phyloP scores from a whole-genome alignment of 169 alveolate genomes.

The Miamiensis avidus region DNA sequence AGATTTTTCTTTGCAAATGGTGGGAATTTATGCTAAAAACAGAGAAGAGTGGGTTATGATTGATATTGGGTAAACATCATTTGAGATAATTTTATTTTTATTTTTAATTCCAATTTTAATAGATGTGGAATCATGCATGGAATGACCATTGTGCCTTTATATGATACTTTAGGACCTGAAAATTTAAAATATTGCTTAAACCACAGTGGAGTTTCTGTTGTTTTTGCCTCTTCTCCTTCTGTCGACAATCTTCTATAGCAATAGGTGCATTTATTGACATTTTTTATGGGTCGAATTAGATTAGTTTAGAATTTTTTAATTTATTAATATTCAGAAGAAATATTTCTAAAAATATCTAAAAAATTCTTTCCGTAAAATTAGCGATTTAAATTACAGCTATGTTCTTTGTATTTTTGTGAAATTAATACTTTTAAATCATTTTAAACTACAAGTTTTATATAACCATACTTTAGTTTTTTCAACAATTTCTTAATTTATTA shows the following conservation, averaged over 20 bases:
- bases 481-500: too few species aligned
- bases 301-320: too few species aligned
- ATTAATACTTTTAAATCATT: too few species aligned
- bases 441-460: too few species aligned
- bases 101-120: too few species aligned
- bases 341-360: too few species aligned
- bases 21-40: constrained; percentile 43
- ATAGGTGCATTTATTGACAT: neutral
- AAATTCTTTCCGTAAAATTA: too few species aligned
- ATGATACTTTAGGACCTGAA: constrained; percentile 64
- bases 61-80: constrained; percentile 31
- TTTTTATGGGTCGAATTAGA: too few species aligned
- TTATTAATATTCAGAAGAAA: too few species aligned
- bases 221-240: constrained; percentile 54
- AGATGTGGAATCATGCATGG: neutral
- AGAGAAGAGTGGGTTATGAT: constrained; percentile 47
- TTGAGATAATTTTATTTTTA: neutral
- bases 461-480: too few species aligned
- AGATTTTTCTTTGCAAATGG: constrained; percentile 13
- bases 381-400: too few species aligned
- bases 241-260: constrained; percentile 27
- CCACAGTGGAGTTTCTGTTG: constrained; percentile 56
- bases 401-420: too few species aligned
- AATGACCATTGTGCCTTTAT: constrained; percentile 43
- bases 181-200: constrained; percentile 59